Percentiles rank a stretch among this genome's conserved stretches.
Evolutionary conservation across 1,139 yeast species (phyloP).

Genomic region (Kluyveromyces sp.): DNA sequence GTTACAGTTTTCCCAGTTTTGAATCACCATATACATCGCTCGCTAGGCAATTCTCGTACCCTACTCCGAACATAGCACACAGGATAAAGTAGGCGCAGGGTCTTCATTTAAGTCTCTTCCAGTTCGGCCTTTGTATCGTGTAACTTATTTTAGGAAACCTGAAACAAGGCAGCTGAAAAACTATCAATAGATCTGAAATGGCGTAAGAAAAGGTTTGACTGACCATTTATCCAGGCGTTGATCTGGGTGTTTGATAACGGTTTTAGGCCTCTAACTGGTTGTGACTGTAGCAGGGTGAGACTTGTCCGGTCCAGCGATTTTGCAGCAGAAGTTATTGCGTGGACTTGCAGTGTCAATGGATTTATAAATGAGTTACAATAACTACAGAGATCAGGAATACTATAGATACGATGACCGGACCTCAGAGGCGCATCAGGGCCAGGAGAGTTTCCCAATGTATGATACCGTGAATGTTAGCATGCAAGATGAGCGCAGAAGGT

Average conservation of each 20-base stretch:
- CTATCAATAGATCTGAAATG: background rate
- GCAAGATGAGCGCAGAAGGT: constrained; percentile 5
- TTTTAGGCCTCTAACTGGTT: background rate
- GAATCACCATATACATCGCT: no score
- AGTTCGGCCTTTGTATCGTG: background rate
- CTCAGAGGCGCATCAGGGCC: background rate
- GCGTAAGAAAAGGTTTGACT: no score
- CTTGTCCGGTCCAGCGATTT: background rate
- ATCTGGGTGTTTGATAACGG: no score
- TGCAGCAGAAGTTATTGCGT: background rate
- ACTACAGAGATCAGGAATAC: constrained; percentile 1
- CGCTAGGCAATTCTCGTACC: no score
- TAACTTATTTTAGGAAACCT: background rate
- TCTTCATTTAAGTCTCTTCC: no score
- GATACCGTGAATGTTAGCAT: background rate
- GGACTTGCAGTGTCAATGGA: background rate
- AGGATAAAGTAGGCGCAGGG: no score
- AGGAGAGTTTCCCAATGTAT: background rate
- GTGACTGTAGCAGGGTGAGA: background rate
- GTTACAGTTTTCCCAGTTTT: no score
- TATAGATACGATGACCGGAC: background rate
- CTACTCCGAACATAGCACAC: no score
- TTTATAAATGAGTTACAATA: constrained; percentile 3
- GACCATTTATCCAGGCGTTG: no score
- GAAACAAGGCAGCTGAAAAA: background rate